Base-by-base conservation (phyloP, 805 yeast species). In the Hanseniaspora lindneri region DNA sequence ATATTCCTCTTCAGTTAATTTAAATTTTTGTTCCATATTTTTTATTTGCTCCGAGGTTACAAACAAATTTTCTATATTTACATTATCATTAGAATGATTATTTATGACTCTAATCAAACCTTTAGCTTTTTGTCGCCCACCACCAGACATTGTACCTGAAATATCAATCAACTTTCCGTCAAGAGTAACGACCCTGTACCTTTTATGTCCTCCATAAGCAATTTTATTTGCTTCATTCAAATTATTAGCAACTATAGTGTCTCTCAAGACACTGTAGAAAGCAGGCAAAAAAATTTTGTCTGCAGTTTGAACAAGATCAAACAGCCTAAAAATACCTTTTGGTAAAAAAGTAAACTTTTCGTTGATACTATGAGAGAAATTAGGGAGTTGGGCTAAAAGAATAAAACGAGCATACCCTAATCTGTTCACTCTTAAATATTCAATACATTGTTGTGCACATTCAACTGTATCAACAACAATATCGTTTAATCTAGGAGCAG, bases 111-210 rank as follows among this genome's bases (percentile, higher is more conserved):
- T 55, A 95, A 92, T 86, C 2, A 82, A 80, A 5, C 97, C 98
- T 44, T 73, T 73, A 16, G 74, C 71, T 8, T 72, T 74, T 34
- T 73, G 68, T 48, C 71, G 74, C 47, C 97, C 98, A 65, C 99
- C 99, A 57, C 99, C 99, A 41, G 94, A 78, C 80, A 94, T 79
- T 1, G 96, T 84, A 63, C 99, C 99, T 2, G 95, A 83, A 14
- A 80, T 77, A 57, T 88, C 96, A 50, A 92, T 89, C 20, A 92
- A 68, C 56, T 86, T 82, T 21, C 99, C 99, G 61, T 84, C 94
- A 8, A 87, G 62, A 0, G 97, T 87, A 0, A 94, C 97, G 21
- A 89, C 97, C 56, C 94, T 74, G 72, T 76, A 83, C 56, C 97
- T 70, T 55, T 70, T 77, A n/a, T 20, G 11, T 16, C 71, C 68